These are phyloP conservation scores for Cladosporium sp. DNA, from an alignment of 2,329 filamentous ascomycete species.

Conservation along the genomic window DNA sequence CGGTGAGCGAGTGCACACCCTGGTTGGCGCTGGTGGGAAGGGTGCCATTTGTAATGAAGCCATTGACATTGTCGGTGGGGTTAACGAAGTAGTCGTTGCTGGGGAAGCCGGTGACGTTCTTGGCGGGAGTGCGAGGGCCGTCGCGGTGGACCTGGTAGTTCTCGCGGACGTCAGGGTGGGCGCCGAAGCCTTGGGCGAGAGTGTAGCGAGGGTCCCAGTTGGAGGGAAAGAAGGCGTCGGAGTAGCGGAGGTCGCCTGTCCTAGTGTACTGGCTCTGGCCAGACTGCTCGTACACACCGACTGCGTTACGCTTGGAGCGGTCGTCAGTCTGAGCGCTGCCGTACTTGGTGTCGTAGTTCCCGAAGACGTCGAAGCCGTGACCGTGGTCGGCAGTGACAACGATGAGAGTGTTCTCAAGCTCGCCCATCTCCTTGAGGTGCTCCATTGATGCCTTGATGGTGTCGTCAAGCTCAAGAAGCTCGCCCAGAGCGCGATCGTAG, in stretches of 20 bases:
- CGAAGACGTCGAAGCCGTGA: constrained; percentile 84
- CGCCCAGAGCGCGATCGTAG: constrained; percentile 79
- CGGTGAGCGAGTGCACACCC: constrained; percentile 73
- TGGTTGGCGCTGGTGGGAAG: constrained; percentile 59
- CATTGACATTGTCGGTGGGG: constrained; percentile 60
- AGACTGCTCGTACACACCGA: constrained; percentile 69
- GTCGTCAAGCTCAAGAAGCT: constrained; percentile 81
- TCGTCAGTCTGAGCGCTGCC: constrained; percentile 60
- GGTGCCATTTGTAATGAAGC: constrained; percentile 73
- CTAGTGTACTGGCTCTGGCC: constrained; percentile 73
- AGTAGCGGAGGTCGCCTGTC: constrained; percentile 58
- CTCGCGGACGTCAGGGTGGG: constrained; percentile 71
- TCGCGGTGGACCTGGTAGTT: constrained; percentile 67
- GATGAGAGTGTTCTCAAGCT: constrained; percentile 71
- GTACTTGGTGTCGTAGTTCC: constrained; percentile 76
- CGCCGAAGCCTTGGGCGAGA: constrained; percentile 67
- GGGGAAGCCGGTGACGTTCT: constrained; percentile 46
- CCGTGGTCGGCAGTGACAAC: constrained; percentile 84
- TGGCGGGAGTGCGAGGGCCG: constrained; percentile 60
- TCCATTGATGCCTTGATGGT: constrained; percentile 71
- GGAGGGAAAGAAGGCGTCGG: constrained; percentile 69
- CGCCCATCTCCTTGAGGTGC: constrained; percentile 62
- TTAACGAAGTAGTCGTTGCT: constrained; percentile 62
- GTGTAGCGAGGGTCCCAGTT: constrained; percentile 85
- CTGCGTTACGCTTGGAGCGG: constrained; percentile 69